These are phyloP conservation scores for Annulohypoxylon maeteangense DNA, from an alignment of 495 filamentous ascomycete genomes.

Conservation along the genomic window DNA sequence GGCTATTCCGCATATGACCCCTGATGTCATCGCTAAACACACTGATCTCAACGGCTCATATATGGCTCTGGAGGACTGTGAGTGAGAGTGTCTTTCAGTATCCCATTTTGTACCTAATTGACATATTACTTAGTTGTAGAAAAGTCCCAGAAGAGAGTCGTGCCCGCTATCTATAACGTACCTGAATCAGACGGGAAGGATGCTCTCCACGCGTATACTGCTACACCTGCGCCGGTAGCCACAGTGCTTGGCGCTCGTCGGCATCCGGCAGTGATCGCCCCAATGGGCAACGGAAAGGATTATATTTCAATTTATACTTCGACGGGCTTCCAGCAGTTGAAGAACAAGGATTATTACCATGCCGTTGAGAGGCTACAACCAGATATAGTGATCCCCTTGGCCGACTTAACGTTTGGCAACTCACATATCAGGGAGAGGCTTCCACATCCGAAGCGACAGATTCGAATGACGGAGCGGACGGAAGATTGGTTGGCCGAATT, in stretches of 20 bases:
- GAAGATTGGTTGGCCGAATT: slow-evolving; percentile 75
- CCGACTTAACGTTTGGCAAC: slow-evolving; percentile 70
- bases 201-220: slow-evolving; percentile 78
- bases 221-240: slow-evolving; percentile 61
- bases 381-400: slow-evolving; percentile 82
- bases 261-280: slow-evolving; percentile 76
- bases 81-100: slow-evolving; percentile 45
- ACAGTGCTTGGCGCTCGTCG: slow-evolving; percentile 84
- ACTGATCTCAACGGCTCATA: slow-evolving; percentile 75
- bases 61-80: slow-evolving; percentile 93
- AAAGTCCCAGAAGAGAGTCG: slow-evolving; percentile 33
- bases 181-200: slow-evolving; percentile 53
- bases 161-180: slow-evolving; percentile 56
- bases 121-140: slow-evolving; percentile 46
- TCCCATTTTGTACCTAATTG: slow-evolving; percentile 54
- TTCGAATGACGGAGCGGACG: slow-evolving; percentile 88
- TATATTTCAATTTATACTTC: slow-evolving; percentile 83
- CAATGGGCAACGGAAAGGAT: slow-evolving; percentile 75
- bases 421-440: slow-evolving; percentile 40
- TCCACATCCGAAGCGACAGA: slow-evolving; percentile 74
- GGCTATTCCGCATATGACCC: slow-evolving; percentile 84
- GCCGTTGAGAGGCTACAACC: slow-evolving; percentile 72
- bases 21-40: slow-evolving; percentile 78
- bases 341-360: slow-evolving; percentile 71
- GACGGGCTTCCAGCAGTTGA: slow-evolving; percentile 79